These are phyloP conservation scores for Rhizopus delemar DNA, from an alignment of 371 early-diverging fungal species.

Conservation along the genomic window DNA sequence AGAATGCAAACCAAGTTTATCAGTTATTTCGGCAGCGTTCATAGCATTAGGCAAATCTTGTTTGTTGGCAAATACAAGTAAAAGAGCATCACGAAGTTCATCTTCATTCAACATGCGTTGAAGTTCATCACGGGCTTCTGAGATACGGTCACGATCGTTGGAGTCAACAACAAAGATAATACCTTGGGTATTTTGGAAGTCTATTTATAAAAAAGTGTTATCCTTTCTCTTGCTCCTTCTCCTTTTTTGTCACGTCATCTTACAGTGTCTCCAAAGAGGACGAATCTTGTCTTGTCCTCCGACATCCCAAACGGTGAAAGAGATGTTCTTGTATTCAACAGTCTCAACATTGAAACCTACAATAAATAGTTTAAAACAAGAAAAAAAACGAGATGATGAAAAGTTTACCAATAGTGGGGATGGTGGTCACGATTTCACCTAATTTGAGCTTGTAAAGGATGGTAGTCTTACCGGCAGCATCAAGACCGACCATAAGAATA, in stretches of 20 bases:
- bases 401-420: slow-evolving; percentile 77
- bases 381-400: slow-evolving; percentile 5
- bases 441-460: slow-evolving; percentile 86
- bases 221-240: not conserved
- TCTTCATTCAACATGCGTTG: slow-evolving; percentile 90
- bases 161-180: slow-evolving; percentile 97
- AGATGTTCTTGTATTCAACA: slow-evolving; percentile 95
- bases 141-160: slow-evolving; percentile 89
- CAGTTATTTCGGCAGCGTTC: slow-evolving; percentile 93
- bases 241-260: slow-evolving; percentile 15
- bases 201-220: slow-evolving; percentile 55
- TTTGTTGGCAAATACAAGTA: slow-evolving; percentile 96
- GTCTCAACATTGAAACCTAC: slow-evolving; percentile 92
- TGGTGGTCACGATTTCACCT: slow-evolving; percentile 96
- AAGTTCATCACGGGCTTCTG: slow-evolving; percentile 86
- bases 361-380: slow-evolving; percentile 1
- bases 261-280: slow-evolving; percentile 58
- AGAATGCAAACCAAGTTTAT: slow-evolving; percentile 81
- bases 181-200: slow-evolving; percentile 95
- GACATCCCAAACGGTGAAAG: slow-evolving; percentile 96
- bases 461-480: slow-evolving; percentile 99
- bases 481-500: slow-evolving; percentile 96
- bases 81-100: slow-evolving; percentile 85
- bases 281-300: slow-evolving; percentile 77
- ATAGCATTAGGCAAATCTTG: slow-evolving; percentile 95